These are phyloP conservation scores for Penicillium sp. DNA, from an alignment of 2,329 filamentous ascomycete species.

Conservation along the genomic window DNA sequence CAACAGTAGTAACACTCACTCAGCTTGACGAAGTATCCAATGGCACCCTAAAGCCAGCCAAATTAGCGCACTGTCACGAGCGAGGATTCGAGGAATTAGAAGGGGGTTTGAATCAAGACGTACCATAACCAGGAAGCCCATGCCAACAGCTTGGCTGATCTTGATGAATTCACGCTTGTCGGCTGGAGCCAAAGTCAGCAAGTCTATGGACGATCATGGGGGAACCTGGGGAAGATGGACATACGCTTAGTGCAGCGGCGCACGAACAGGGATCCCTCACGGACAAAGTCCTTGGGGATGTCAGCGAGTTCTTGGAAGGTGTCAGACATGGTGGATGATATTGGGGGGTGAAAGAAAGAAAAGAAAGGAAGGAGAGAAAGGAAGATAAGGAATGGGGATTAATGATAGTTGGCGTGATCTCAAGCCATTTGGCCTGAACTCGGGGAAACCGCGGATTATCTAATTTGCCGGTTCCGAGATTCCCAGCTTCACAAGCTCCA, in stretches of 20 bases:
- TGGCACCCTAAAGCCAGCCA: constrained; percentile 46
- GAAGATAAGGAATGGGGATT: constrained; percentile 10
- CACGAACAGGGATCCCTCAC: constrained; percentile 50
- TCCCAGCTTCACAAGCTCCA: constrained; percentile 1
- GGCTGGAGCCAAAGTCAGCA: constrained; percentile 41
- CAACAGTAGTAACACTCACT: constrained; percentile 42
- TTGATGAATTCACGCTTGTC: constrained; percentile 62
- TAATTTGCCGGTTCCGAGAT: background rate
- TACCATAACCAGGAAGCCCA: constrained; percentile 60
- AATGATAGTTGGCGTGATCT: constrained; percentile 1
- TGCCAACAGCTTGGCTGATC: constrained; percentile 60
- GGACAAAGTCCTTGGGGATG: constrained; percentile 56
- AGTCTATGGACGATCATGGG: background rate
- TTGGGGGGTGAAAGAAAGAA: background rate
- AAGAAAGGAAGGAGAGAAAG: background rate
- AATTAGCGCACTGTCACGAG: constrained; percentile 8
- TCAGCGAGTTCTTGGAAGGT: constrained; percentile 62
- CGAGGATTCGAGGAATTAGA: background rate
- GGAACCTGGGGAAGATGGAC: constrained; percentile 21
- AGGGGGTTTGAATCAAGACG: background rate
- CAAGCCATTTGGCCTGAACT: constrained; percentile 5
- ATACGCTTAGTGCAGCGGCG: constrained; percentile 51
- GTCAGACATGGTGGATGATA: constrained; percentile 49
- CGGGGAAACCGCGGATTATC: constrained; percentile 5
- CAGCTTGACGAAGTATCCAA: constrained; percentile 61